These are phyloP conservation scores for Aspergillus terreus DNA, from an alignment of 2,329 filamentous ascomycete species.

Conservation along the genomic window DNA sequence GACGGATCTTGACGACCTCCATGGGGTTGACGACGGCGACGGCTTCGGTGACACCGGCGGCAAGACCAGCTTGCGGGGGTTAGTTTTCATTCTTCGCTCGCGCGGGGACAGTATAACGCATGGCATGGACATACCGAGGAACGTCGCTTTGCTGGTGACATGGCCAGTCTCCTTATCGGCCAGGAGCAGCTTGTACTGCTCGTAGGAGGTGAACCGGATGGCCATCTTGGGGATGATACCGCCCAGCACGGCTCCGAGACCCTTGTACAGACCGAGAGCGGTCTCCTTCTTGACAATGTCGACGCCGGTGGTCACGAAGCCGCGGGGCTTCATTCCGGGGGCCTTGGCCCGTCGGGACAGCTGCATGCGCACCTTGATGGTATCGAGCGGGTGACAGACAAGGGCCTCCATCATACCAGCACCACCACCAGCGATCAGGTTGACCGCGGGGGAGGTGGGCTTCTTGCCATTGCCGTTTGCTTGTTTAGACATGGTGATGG, in stretches of 20 bases:
- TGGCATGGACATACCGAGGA: slow-evolving; percentile 53
- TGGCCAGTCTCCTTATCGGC: slow-evolving; percentile 64
- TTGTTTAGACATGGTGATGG: slow-evolving; percentile 52
- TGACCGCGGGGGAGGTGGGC: slow-evolving; percentile 80
- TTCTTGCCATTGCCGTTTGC: slow-evolving; percentile 66
- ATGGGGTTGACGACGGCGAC: slow-evolving; percentile 96
- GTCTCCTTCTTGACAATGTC: slow-evolving; percentile 90
- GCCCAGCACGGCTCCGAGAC: slow-evolving; percentile 90
- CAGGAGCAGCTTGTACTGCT: slow-evolving; percentile 84
- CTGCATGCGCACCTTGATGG: slow-evolving; percentile 99
- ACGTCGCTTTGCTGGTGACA: slow-evolving; percentile 69
- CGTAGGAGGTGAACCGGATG: slow-evolving; percentile 96
- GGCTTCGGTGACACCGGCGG: slow-evolving; percentile 92
- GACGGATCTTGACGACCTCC: slow-evolving; percentile 98
- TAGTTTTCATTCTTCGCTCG: not conserved
- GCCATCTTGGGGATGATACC: slow-evolving; percentile 99
- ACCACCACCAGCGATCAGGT: slow-evolving; percentile 90
- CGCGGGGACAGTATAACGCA: not conserved
- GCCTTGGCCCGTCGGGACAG: slow-evolving; percentile 79
- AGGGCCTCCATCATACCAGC: slow-evolving; percentile 99
- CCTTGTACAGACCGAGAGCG: slow-evolving; percentile 91
- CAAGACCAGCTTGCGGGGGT: slow-evolving; percentile 68
- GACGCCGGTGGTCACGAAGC: slow-evolving; percentile 79
- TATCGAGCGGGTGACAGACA: slow-evolving; percentile 87
- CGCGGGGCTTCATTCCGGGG: slow-evolving; percentile 75